Conservation (phyloP, 1,284 basidiomycete genomes). For the Tranzscheliella williamsii region DNA sequence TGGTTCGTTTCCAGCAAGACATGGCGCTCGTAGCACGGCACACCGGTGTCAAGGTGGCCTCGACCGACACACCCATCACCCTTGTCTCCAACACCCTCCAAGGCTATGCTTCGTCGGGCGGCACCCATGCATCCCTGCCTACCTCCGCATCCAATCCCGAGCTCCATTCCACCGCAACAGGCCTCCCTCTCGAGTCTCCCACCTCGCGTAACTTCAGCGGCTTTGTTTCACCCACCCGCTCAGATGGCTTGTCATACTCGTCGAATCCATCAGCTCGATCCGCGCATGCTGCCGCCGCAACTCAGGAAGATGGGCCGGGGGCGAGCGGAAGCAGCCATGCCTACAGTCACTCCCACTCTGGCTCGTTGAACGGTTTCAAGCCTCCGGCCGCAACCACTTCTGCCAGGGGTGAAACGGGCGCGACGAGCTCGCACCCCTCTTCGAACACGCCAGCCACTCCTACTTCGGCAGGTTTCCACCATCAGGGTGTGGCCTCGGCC, state of each 20-base stretch:
- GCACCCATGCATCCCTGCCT: slow-evolving; percentile 16
- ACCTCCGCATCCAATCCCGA: slow-evolving; percentile 19
- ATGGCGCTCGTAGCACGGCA: slow-evolving; percentile 38
- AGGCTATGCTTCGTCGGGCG: slow-evolving; percentile 16
- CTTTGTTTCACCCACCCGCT: slow-evolving; percentile 35
- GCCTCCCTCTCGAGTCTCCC: slow-evolving; percentile 30
- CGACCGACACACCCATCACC: slow-evolving; percentile 30
- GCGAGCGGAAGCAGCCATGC: not conserved
- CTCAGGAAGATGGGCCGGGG: too few species aligned
- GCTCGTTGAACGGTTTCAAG: slow-evolving; percentile 32
- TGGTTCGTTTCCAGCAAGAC: slow-evolving; percentile 49
- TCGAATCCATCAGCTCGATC: not conserved
- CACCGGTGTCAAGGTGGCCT: slow-evolving; percentile 40
- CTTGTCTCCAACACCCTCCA: slow-evolving; percentile 33
- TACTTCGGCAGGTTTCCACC: slow-evolving; percentile 10
- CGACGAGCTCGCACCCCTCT: too few species aligned
- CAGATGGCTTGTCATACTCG: too few species aligned
- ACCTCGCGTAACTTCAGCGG: slow-evolving; percentile 25
- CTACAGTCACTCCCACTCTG: not conserved
- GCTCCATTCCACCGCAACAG: slow-evolving; percentile 15
- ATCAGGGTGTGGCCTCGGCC: slow-evolving; percentile 5
- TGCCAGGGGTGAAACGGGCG: slow-evolving; percentile 11
- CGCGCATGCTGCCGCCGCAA: too few species aligned
- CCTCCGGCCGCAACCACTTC: slow-evolving; percentile 16
- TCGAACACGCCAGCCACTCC: slow-evolving; percentile 25